These are phyloP conservation scores for Zygoascus meyerae DNA, from an alignment of 1,139 yeast genomes.

Conservation along the genomic window DNA sequence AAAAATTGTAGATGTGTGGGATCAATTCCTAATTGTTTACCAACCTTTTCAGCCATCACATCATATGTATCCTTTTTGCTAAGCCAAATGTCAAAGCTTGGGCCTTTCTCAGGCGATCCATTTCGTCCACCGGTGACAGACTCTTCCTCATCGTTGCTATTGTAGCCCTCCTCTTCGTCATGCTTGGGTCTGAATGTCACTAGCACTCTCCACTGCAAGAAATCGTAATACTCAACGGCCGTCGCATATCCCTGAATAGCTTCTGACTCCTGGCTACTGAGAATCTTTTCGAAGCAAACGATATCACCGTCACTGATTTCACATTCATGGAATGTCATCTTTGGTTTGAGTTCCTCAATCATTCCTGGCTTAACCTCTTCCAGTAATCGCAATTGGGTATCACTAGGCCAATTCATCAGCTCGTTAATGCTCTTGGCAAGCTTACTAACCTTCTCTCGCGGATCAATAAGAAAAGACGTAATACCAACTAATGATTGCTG, in stretches of 20 bases:
- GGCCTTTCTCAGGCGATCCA: constrained; percentile 36
- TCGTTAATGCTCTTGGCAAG: constrained; percentile 42
- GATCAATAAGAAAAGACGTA: constrained; percentile 55
- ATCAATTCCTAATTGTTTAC: constrained; percentile 47
- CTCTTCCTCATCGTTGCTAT: constrained; percentile 39
- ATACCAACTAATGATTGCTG: constrained; percentile 55
- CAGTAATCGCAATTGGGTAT: constrained; percentile 42
- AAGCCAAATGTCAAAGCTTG: constrained; percentile 60
- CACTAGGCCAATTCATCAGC: constrained; percentile 42
- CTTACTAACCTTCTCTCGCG: constrained; percentile 42
- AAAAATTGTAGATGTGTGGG: constrained; percentile 58
- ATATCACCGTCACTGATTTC: constrained; percentile 81
- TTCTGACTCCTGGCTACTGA: constrained; percentile 19
- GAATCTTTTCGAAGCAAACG: constrained; percentile 48
- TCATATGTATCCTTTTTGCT: constrained; percentile 55
- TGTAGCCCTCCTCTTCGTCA: constrained; percentile 15
- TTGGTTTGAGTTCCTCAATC: constrained; percentile 46
- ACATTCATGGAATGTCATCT: constrained; percentile 48
- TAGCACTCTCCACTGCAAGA: constrained; percentile 60
- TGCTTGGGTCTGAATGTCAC: constrained; percentile 51
- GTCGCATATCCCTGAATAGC: constrained; percentile 27
- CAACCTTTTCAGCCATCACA: constrained; percentile 56
- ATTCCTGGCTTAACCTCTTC: constrained; percentile 71
- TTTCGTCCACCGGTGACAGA: constrained; percentile 22
- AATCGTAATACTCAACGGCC: constrained; percentile 54